Evolutionary conservation across 2,329 filamentous ascomycete species (phyloP).

Genomic region (Xylaria sp.): DNA sequence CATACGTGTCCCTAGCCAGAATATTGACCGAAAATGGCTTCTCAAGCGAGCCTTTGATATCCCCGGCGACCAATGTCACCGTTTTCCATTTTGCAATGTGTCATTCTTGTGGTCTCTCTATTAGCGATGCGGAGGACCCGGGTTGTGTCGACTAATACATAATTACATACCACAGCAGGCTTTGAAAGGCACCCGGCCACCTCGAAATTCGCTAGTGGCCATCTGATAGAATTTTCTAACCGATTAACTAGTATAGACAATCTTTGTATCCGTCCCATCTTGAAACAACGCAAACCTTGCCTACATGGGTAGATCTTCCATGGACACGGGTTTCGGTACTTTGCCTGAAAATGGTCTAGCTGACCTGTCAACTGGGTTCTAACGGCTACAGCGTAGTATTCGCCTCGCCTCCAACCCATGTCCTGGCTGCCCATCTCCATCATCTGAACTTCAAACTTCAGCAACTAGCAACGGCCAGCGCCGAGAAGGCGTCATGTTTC

Average conservation of each 20-base stretch:
- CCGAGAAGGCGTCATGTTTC: constrained; percentile 3
- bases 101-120: too few species aligned
- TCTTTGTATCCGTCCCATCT: background rate
- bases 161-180: too few species aligned
- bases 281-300: background rate
- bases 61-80: background rate
- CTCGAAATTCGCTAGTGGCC: background rate
- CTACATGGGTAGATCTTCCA: background rate
- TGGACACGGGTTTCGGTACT: constrained; percentile 33
- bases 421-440: background rate
- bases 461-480: background rate
- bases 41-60: background rate
- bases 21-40: background rate
- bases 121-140: too few species aligned
- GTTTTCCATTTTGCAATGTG: too few species aligned
- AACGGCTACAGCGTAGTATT: constrained; percentile 18
- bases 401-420: constrained; percentile 10
- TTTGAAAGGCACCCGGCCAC: background rate
- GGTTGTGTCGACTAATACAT: too few species aligned
- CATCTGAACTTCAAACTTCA: constrained; percentile 3
- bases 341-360: constrained; percentile 36
- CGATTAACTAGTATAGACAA: background rate
- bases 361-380: constrained; percentile 29
- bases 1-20: background rate
- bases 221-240: background rate